Base-by-base conservation (phyloP, 208 protist genomes). In the Crithidia bombi region DNA sequence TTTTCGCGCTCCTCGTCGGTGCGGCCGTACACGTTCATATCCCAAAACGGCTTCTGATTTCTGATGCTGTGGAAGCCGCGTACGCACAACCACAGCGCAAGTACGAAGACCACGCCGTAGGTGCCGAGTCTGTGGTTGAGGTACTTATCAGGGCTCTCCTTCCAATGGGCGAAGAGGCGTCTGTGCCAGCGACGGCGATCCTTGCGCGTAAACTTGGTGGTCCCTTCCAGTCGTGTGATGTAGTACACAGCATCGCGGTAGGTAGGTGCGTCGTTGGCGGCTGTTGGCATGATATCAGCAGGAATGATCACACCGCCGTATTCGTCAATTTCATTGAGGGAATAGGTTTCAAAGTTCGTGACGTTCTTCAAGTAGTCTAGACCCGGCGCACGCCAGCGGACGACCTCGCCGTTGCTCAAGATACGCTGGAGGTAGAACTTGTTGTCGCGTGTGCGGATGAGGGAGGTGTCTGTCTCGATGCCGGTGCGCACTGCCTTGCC, bases 361-460 rank as follows among this genome's bases (percentile, higher is more conserved):
- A 90, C 87, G 66, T 94, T 74, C 64, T 95, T 94, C 15, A 95
- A 39, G 57, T 91, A 82, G 61, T 93, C 80, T 21, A 96, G 76
- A 15, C 92, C 92, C 17, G 89, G 89, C 17, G 87, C 87, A 5
- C 63, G 59, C 88, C 89, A 96, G 25, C 92, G 92, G 15, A 96
- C 78, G 21, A 93, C 86, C 69, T 94, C 89, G 49, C 89, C 92
- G 26, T 73, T 67, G 35, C 73, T 73, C 58, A 96, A 77, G 39
- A 96, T 81, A 49, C 92, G 92, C 58, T 95, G 89, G n/a, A 96
- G 69, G 67, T 94, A 96, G 65, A 94, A 96, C 61, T 94, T 92
- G 73, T 96, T 96, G 66, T 96, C 89, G 15, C 92, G 92, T 19
- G 89, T 94, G 33, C 89, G 81, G 25, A 96, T 82, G 26, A 96